Percentiles rank a stretch among this genome's conserved stretches.
phyloP scores from a whole-genome alignment of 1,139 yeast genomes.

The Tardiomyces depauwii region DNA sequence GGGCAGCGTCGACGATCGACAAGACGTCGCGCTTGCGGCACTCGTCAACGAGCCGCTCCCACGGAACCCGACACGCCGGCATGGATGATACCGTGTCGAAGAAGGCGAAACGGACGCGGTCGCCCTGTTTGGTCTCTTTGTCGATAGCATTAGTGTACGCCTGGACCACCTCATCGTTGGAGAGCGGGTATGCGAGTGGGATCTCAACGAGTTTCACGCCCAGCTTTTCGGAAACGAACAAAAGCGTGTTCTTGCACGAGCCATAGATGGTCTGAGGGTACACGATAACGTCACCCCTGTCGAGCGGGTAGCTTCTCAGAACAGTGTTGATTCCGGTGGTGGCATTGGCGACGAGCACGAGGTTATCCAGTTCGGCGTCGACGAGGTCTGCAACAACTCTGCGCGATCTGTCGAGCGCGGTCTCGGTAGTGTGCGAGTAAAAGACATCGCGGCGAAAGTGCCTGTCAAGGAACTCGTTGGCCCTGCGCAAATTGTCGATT shows the following conservation, averaged over 20 bases:
- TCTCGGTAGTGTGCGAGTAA: conserved; percentile 8
- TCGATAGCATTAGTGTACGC: conserved; percentile 29
- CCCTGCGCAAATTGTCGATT: conserved; percentile 17
- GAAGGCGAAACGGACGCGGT: conserved; percentile 32
- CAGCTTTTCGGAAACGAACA: conserved; percentile 32
- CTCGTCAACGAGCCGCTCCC: conserved; percentile 34
- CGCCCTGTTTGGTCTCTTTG: conserved; percentile 9
- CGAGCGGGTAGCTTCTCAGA: conserved; percentile 42
- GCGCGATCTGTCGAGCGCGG: conserved; percentile 13
- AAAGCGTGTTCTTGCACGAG: conserved; percentile 44
- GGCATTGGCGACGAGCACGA: conserved; percentile 48
- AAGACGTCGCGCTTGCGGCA: conserved; percentile 39
- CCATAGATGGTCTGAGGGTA: conserved; percentile 45
- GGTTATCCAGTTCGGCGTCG: conserved; percentile 33
- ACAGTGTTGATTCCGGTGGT: conserved; percentile 52
- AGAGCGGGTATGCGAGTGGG: conserved; percentile 38
- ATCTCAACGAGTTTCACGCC: conserved; percentile 40
- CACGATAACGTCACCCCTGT: conserved; percentile 44
- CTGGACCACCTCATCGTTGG: conserved; percentile 36
- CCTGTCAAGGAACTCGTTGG: conserved; percentile 33
- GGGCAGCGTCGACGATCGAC: conserved; percentile 65
- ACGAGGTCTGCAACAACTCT: conserved; percentile 30
- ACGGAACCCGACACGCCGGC: conserved; percentile 57
- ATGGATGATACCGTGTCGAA: conserved; percentile 54
- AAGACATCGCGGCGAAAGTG: conserved; percentile 18